Evolutionary conservation across 495 filamentous ascomycete species (phyloP).

Genomic region (Penicillium egyptiacum): DNA sequence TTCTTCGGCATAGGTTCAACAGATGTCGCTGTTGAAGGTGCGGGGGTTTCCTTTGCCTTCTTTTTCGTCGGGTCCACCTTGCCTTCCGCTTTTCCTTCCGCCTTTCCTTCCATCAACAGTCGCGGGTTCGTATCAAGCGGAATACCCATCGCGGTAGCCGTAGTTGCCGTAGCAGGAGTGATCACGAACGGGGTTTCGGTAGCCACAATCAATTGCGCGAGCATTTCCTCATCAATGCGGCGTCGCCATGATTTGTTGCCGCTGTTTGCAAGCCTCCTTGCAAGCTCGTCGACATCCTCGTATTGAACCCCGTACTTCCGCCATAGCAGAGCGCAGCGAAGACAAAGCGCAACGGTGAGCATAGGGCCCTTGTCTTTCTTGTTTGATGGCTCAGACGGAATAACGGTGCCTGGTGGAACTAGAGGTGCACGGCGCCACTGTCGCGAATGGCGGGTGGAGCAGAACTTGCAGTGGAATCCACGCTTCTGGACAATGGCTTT

Average conservation of each 20-base stretch:
- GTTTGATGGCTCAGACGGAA: constrained; percentile 63
- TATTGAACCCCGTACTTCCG: constrained; percentile 92
- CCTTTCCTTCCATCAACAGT: constrained; percentile 31
- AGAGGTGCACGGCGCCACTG: constrained; percentile 92
- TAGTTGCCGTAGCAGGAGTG: constrained; percentile 46
- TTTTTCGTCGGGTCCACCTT: constrained; percentile 54
- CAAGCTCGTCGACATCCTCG: constrained; percentile 91
- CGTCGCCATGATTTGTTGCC: constrained; percentile 86
- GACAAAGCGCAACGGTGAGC: constrained; percentile 80
- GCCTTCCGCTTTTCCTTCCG: constrained; percentile 31
- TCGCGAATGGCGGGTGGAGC: constrained; percentile 69
- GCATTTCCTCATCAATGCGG: constrained; percentile 84
- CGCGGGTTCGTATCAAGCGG: constrained; percentile 42
- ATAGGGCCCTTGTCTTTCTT: constrained; percentile 74
- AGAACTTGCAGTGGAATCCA: constrained; percentile 94
- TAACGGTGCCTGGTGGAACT: constrained; percentile 65
- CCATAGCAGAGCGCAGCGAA: constrained; percentile 89
- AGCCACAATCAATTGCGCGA: constrained; percentile 70
- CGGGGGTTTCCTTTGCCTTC: constrained; percentile 52
- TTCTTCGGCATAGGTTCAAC: constrained; percentile 60
- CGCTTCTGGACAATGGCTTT: constrained; percentile 79
- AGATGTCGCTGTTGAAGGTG: constrained; percentile 46
- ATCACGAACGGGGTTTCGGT: constrained; percentile 51
- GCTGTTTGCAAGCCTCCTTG: constrained; percentile 79
- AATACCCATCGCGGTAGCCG: constrained; percentile 47